These are phyloP conservation scores for Penicillium bialowiezense DNA, from an alignment of 495 filamentous ascomycete genomes.

Conservation along the genomic window DNA sequence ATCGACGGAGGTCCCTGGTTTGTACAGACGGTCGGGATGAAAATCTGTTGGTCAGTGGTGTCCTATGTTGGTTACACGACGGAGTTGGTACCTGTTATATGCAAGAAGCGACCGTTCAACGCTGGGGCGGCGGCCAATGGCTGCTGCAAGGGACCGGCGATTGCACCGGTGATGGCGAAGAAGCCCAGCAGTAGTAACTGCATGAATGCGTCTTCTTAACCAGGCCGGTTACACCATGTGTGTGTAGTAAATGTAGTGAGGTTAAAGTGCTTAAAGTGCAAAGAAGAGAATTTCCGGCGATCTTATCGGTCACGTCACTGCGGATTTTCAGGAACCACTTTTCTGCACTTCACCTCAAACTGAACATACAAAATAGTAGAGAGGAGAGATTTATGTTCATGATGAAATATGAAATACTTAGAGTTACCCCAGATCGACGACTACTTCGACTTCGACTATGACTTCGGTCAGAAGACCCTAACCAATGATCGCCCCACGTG, in stretches of 20 bases:
- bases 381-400: too few relatives aligned
- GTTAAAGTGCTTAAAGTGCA: too few relatives aligned
- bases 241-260: too few relatives aligned
- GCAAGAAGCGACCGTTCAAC: conserved; percentile 72
- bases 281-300: not conserved
- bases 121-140: conserved; percentile 8
- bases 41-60: conserved; percentile 57
- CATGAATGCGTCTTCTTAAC: conserved; percentile 14
- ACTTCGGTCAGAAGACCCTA: not conserved
- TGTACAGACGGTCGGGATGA: conserved; percentile 86
- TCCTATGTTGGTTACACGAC: not conserved
- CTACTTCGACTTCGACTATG: too few relatives aligned
- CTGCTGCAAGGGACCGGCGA: conserved; percentile 19
- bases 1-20: conserved; percentile 66
- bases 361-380: too few relatives aligned
- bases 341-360: too few relatives aligned
- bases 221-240: not conserved
- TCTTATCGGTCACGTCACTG: too few relatives aligned
- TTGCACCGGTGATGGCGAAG: conserved; percentile 13
- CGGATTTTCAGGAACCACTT: too few relatives aligned
- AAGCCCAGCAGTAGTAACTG: conserved; percentile 20
- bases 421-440: not conserved
- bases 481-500: not conserved
- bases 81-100: conserved; percentile 78
- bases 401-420: not conserved